phyloP scores from a whole-genome alignment of 2,329 filamentous ascomycete species.

The Aureobasidium leucospermi region DNA sequence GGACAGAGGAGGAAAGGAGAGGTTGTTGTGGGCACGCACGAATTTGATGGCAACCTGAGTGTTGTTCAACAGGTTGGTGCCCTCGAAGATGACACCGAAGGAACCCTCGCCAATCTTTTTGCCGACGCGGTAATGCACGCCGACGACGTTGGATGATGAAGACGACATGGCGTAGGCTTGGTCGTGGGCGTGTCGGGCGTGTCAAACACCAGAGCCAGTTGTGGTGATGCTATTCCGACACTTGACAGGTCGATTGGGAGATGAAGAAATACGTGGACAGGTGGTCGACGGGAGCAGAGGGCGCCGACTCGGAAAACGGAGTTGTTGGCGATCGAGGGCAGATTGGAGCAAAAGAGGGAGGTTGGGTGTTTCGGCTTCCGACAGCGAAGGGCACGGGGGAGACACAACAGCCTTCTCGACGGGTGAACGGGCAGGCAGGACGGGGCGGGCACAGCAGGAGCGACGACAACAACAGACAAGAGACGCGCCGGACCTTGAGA shows the following conservation, averaged over 20 bases:
- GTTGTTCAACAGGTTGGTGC: slow-evolving; percentile 96
- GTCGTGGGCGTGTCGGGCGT: neutral
- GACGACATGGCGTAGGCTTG: slow-evolving; percentile 5
- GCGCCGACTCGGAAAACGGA: neutral
- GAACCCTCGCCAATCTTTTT: slow-evolving; percentile 99
- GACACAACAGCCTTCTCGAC: slow-evolving; percentile 8
- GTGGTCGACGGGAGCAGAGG: neutral
- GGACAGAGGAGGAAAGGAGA: neutral
- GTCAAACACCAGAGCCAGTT: neutral
- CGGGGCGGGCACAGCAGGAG: neutral
- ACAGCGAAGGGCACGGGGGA: neutral
- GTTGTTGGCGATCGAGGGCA: neutral
- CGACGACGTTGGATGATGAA: slow-evolving; percentile 75
- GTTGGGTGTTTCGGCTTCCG: slow-evolving; percentile 5
- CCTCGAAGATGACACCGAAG: slow-evolving; percentile 96
- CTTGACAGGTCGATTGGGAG: neutral
- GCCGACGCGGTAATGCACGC: slow-evolving; percentile 95
- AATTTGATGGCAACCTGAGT: slow-evolving; percentile 99
- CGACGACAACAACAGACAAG: neutral
- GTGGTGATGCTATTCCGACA: neutral
- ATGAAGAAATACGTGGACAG: neutral
- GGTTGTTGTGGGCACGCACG: slow-evolving; percentile 49
- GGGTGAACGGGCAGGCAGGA: neutral
- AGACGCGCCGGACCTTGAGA: neutral
- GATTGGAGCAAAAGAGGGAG: neutral